These are phyloP conservation scores for Calonectria hawksworthii DNA, from an alignment of 2,329 filamentous ascomycete species.

Conservation along the genomic window DNA sequence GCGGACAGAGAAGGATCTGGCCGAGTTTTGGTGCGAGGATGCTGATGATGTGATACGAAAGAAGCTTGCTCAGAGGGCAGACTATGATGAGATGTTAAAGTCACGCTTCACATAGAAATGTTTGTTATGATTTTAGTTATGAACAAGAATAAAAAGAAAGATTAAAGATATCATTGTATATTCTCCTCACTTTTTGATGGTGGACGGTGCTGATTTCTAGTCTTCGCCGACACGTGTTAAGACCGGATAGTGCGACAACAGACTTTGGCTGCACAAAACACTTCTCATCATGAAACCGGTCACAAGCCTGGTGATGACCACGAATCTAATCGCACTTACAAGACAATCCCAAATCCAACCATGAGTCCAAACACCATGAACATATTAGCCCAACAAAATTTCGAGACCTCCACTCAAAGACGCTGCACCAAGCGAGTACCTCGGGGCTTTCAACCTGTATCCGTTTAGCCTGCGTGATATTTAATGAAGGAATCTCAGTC, in stretches of 20 bases:
- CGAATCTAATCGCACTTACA: too few relatives aligned
- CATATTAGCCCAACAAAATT: too few relatives aligned
- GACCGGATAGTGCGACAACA: not conserved
- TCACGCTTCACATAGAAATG: not conserved
- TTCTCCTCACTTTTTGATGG: not conserved
- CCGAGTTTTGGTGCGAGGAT: conserved; percentile 12
- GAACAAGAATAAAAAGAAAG: not conserved
- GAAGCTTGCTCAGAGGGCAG: not conserved
- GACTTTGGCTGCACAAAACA: too few relatives aligned
- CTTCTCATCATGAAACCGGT: too few relatives aligned
- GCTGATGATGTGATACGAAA: not conserved
- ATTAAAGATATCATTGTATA: not conserved
- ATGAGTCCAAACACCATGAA: too few relatives aligned
- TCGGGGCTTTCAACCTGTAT: too few relatives aligned
- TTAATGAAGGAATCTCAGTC: too few relatives aligned
- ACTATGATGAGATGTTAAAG: not conserved
- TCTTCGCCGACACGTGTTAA: not conserved
- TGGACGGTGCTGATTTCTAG: not conserved
- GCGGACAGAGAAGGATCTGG: not conserved
- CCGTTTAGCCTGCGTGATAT: too few relatives aligned
- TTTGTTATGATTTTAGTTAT: not conserved
- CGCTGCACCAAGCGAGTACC: too few relatives aligned
- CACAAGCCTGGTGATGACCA: too few relatives aligned
- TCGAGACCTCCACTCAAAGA: too few relatives aligned
- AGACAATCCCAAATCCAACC: too few relatives aligned